Base-by-base conservation (phyloP, 306 rosid genomes). In the Trifolium pratense region DNA sequence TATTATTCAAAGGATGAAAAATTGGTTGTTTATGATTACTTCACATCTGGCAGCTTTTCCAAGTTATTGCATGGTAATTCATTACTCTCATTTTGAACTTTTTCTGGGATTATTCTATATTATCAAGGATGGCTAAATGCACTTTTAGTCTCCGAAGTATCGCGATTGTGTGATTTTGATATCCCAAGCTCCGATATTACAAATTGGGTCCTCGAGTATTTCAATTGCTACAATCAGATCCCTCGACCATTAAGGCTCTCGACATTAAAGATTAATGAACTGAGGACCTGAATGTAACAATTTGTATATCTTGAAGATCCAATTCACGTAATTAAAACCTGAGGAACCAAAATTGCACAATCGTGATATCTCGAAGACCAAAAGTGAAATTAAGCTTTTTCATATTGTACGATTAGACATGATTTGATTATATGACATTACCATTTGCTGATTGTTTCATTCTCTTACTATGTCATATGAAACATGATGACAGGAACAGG, bases 1-100 rank as follows among this genome's bases (percentile, higher is more conserved):
- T 90, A 88, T 78, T 87, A 86, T 71, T 90, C 97, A 60, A 90
- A 88, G 85, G 97, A 90, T 65, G 93, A 90, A 83, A 90, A 87
- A 59, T 78, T 90, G 14, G 66, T 87, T 79, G 97, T 90, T 18
- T 88, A 85, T 36, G 93, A 90, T 75, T 88, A 85, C 75, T 52
- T 84, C 32, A 7, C 83, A 14, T 68, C 72, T 45, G 93, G 90
- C 4, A 90, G 91, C 84, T 81, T 88, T 49, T 74, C 86, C 25
- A 78, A 82, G 58, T 75, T 88, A 64, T 83, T 90, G 84, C 96
- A 90, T 74, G 93, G 96, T 88, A 88, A 66, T 93, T 88, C 86
- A 66, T 81, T 64, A 59, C 39, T 68, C 21, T 71, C 58, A 23
- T 45, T 71, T 62, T 42, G 61, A 61, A 40, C 52, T 48, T 77